These are phyloP conservation scores for Tuber borchii DNA, from an alignment of 495 filamentous ascomycete species.

Conservation along the genomic window DNA sequence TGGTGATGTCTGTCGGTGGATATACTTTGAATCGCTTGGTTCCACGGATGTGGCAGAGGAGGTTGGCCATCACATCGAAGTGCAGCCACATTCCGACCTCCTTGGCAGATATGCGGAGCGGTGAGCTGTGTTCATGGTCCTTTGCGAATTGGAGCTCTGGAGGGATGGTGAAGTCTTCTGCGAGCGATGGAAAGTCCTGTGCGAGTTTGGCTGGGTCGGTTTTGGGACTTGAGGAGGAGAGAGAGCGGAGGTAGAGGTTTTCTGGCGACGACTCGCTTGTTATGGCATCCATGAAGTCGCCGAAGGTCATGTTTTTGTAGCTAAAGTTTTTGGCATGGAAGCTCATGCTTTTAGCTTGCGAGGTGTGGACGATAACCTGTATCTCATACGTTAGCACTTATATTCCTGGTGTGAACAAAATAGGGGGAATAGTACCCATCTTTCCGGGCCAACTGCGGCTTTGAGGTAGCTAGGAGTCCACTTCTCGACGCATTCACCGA, in stretches of 20 bases:
- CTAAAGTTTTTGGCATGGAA: slow-evolving; percentile 77
- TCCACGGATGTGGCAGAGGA: slow-evolving; percentile 73
- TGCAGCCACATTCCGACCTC: slow-evolving; percentile 82
- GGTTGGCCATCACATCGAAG: slow-evolving; percentile 88
- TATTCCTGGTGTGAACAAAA: slow-evolving; percentile 18
- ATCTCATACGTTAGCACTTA: slow-evolving; percentile 21
- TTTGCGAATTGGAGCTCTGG: slow-evolving; percentile 53
- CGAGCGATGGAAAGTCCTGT: slow-evolving; percentile 64
- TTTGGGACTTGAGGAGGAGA: slow-evolving; percentile 61
- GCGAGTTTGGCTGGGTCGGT: slow-evolving; percentile 61
- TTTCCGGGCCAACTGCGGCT: slow-evolving; percentile 56
- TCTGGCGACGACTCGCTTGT: slow-evolving; percentile 48
- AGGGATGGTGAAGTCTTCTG: slow-evolving; percentile 65
- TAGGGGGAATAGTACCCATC: slow-evolving; percentile 50
- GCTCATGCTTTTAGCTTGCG: slow-evolving; percentile 60
- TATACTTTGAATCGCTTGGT: slow-evolving; percentile 67
- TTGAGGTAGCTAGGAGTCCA: slow-evolving; percentile 70
- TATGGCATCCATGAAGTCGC: slow-evolving; percentile 60
- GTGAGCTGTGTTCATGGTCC: slow-evolving; percentile 67
- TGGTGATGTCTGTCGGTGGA: slow-evolving; percentile 65
- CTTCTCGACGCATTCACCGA: slow-evolving; percentile 59
- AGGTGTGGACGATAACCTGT: slow-evolving; percentile 67
- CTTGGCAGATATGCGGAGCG: slow-evolving; percentile 69
- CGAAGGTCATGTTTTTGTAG: slow-evolving; percentile 64
- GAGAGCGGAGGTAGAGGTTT: slow-evolving; percentile 66